A percentile compares a stretch with the other conserved stretches of the same genome.
Evolutionary conservation across 2,329 filamentous ascomycete species (phyloP).

Genomic region (Diplodia mutila): DNA sequence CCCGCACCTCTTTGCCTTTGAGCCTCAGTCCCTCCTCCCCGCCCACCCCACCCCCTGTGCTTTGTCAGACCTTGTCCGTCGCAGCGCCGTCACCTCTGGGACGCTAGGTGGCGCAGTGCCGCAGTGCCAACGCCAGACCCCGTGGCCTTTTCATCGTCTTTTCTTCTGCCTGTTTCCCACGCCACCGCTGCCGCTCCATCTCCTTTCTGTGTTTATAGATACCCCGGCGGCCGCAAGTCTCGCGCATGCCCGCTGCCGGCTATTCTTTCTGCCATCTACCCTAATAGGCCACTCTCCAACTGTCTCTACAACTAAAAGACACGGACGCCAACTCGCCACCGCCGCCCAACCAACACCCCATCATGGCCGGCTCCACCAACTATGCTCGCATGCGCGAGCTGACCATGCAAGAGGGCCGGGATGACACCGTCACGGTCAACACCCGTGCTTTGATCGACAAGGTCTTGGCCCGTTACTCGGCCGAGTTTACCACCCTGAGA

Average conservation of each 20-base stretch:
- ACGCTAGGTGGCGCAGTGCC: neutral
- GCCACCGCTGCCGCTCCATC: conserved; percentile 7
- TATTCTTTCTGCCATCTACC: neutral
- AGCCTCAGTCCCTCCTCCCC: conserved; percentile 6
- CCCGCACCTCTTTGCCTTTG: neutral
- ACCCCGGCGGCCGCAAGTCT: neutral
- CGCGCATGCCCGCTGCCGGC: neutral
- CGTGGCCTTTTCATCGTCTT: neutral
- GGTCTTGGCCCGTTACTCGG: conserved; percentile 92
- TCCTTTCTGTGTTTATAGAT: neutral
- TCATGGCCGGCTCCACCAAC: conserved; percentile 49
- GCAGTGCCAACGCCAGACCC: neutral
- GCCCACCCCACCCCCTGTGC: neutral
- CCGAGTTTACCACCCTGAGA: conserved; percentile 85
- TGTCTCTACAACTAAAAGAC: neutral
- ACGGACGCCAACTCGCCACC: conserved; percentile 12
- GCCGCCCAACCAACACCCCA: conserved; percentile 7
- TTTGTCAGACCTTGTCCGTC: conserved; percentile 8
- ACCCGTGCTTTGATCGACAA: conserved; percentile 97
- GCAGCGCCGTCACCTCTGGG: neutral
- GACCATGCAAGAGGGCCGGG: conserved; percentile 85
- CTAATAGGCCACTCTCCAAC: neutral
- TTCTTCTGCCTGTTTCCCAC: neutral
- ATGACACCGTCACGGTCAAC: conserved; percentile 97
- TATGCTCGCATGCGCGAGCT: conserved; percentile 77